phyloP scores from a whole-genome alignment of 202 grass and related monocot species.

The Miscanthus sacchariflorus region DNA sequence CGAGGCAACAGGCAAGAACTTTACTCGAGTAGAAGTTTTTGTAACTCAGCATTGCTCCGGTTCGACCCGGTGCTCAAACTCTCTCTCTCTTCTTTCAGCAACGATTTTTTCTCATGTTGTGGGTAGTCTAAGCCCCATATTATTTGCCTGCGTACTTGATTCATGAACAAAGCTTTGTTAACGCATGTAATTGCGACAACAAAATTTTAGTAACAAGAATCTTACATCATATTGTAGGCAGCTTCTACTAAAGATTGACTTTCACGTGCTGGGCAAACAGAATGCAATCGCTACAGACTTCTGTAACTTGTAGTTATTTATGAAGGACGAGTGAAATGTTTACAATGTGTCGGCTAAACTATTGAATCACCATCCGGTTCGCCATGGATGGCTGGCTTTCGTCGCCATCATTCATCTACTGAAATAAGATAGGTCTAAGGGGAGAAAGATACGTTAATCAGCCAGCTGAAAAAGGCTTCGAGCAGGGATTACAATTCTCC shows the following conservation, averaged over 20 bases:
- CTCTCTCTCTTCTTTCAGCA: too few relatives aligned
- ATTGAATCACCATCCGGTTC: slow-evolving; percentile 49
- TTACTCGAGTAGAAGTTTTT: too few relatives aligned
- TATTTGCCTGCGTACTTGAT: background rate
- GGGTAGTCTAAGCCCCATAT: background rate
- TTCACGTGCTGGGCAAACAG: slow-evolving; percentile 1
- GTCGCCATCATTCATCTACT: slow-evolving; percentile 51
- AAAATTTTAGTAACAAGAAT: background rate
- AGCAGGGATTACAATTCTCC: slow-evolving; percentile 47
- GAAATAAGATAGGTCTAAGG: slow-evolving; percentile 47
- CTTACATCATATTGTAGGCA: background rate
- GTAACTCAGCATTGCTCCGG: too few relatives aligned
- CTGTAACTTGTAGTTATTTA: slow-evolving; percentile 46
- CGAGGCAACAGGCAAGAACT: too few relatives aligned
- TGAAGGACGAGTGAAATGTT: slow-evolving; percentile 46
- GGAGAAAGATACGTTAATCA: slow-evolving; percentile 45
- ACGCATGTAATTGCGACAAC: background rate
- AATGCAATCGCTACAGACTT: slow-evolving; percentile 20
- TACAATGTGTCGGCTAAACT: slow-evolving; percentile 60
- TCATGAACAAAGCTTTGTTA: background rate
- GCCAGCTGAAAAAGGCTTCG: slow-evolving; percentile 36
- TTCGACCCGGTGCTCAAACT: too few relatives aligned
- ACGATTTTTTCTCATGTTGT: too few relatives aligned
- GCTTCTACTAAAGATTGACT: slow-evolving; percentile 14
- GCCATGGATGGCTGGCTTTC: slow-evolving; percentile 42